A percentile compares a stretch with the other conserved stretches of the same genome.
Evolutionary conservation across 1,139 yeast species (phyloP).

Genomic region (Wickerhamomyces sp.): DNA sequence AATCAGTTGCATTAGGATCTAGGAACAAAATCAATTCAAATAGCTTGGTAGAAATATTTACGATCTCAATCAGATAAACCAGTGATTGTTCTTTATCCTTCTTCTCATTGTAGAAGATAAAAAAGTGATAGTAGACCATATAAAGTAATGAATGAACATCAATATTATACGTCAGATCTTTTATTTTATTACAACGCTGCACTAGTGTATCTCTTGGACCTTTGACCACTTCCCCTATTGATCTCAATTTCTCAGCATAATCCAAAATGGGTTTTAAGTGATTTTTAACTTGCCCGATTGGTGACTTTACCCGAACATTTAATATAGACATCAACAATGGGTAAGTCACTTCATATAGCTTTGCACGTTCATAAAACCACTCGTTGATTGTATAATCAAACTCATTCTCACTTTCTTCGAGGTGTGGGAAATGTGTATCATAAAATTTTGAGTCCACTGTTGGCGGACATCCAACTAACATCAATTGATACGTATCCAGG

Average conservation of each 20-base stretch:
- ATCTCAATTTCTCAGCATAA: slow-evolving; percentile 2
- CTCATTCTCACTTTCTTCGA: slow-evolving; percentile 18
- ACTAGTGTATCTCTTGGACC: slow-evolving; percentile 15
- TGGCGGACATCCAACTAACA: slow-evolving; percentile 19
- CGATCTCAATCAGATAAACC: slow-evolving; percentile 7
- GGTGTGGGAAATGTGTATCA: slow-evolving; percentile 20
- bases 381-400: slow-evolving; percentile 16
- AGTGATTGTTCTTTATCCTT: slow-evolving; percentile 11
- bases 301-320: slow-evolving; percentile 15
- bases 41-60: slow-evolving; percentile 4
- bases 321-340: slow-evolving; percentile 16
- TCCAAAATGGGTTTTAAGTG: slow-evolving; percentile 12
- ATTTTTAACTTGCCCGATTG: slow-evolving; percentile 8
- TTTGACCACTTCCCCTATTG: slow-evolving; percentile 12
- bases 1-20: slow-evolving; percentile 10
- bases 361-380: slow-evolving; percentile 11
- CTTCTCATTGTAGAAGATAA: slow-evolving; percentile 13
- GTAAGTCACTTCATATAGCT: slow-evolving; percentile 11
- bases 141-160: slow-evolving; percentile 14
- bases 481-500: slow-evolving; percentile 17
- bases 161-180: slow-evolving; percentile 5
- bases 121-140: slow-evolving; percentile 21
- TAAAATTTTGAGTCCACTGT: slow-evolving; percentile 14
- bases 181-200: slow-evolving; percentile 14
- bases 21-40: slow-evolving; percentile 14